Conservation (phyloP, 306 rosid genomes). For the Lathyrus tuberosus region DNA sequence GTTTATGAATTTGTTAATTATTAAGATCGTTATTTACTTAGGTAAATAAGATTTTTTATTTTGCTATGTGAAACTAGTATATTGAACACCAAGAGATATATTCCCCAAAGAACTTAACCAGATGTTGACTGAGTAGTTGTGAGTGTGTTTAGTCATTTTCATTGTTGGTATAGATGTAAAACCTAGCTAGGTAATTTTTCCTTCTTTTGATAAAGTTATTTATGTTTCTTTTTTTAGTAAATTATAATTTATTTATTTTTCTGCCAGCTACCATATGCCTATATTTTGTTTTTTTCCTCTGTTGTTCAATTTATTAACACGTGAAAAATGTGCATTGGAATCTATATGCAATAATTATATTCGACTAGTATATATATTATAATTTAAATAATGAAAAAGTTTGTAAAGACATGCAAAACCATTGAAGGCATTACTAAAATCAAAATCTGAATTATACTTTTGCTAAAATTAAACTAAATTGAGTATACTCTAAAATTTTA, state of each 20-base stretch:
- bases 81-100: background rate
- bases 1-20: too few relatives aligned
- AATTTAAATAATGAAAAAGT: background rate
- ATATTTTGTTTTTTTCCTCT: background rate
- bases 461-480: too few relatives aligned
- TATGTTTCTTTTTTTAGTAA: conserved; percentile 32
- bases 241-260: background rate
- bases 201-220: conserved; percentile 32
- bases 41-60: too few relatives aligned
- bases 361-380: background rate
- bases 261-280: conserved; percentile 15
- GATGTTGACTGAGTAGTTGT: conserved; percentile 25
- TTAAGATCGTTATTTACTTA: too few relatives aligned
- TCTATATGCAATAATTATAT: conserved; percentile 11
- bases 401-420: too few relatives aligned
- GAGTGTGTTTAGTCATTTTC: conserved; percentile 40
- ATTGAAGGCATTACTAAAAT: background rate
- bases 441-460: background rate
- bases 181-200: conserved; percentile 26
- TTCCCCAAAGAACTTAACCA: background rate
- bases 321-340: conserved; percentile 42
- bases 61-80: background rate
- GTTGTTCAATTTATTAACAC: conserved; percentile 32
- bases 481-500: too few relatives aligned
- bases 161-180: conserved; percentile 34